A percentile compares a stretch with the other conserved stretches of the same genome.
Evolutionary conservation across 192 early-diverging fungal genomes (phyloP).

Genomic region (Backusella psychrophila): DNA sequence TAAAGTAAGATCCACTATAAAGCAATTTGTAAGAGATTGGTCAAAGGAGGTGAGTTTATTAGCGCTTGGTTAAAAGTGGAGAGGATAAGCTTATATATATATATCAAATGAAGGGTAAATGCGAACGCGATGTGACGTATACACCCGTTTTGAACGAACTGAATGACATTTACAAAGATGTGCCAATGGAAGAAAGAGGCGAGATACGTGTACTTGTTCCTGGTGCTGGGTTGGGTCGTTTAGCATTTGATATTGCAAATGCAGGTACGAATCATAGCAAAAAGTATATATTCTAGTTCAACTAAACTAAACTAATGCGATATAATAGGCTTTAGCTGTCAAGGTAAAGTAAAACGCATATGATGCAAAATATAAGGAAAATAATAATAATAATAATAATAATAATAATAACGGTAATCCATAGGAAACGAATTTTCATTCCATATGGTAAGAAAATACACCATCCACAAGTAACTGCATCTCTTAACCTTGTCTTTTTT

Average conservation of each 20-base stretch:
- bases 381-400: neutral
- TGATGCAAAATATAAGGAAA: neutral
- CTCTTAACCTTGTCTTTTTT: neutral
- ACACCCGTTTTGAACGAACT: constrained; percentile 76
- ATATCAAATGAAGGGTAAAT: constrained; percentile 50
- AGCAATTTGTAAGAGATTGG: constrained; percentile 98
- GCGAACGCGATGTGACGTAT: constrained; percentile 80
- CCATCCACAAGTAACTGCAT: neutral
- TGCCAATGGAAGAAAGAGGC: constrained; percentile 45
- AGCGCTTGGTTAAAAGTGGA: neutral
- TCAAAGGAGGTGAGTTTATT: constrained; percentile 28
- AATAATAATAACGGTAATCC: constrained; percentile 14
- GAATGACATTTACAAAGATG: constrained; percentile 50
- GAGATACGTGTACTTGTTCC: constrained; percentile 79
- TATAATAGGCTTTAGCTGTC: constrained; percentile 62
- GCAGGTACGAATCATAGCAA: constrained; percentile 31
- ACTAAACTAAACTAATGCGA: too few species aligned
- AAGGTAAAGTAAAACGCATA: constrained; percentile 42
- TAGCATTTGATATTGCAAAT: constrained; percentile 89
- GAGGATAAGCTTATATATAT: too few species aligned
- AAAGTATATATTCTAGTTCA: too few species aligned
- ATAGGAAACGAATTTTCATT: constrained; percentile 95
- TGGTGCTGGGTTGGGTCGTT: constrained; percentile 93
- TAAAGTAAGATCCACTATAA: constrained; percentile 84
- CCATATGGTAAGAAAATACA: constrained; percentile 70